Conservation (phyloP, 2,329 filamentous ascomycete species). For the Phaeosphaeria sp. region DNA sequence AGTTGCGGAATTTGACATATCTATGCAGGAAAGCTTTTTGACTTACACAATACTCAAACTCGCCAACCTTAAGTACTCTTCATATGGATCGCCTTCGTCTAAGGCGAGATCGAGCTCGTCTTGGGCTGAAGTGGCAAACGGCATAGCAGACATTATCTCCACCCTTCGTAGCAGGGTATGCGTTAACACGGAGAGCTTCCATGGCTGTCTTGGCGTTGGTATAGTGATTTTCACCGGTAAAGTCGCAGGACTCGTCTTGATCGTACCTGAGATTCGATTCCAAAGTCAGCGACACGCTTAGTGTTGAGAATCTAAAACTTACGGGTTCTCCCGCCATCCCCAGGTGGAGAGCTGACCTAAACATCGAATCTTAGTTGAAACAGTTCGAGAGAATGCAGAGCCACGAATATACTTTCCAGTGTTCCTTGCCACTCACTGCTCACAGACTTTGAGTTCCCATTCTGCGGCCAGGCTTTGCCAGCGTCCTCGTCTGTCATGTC, state of each 20-base stretch:
- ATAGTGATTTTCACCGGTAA: neutral
- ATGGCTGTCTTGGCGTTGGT: neutral
- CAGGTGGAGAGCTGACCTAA: constrained; percentile 11
- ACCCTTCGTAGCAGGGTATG: neutral
- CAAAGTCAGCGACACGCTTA: too few species aligned
- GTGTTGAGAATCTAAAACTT: too few species aligned
- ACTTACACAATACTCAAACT: constrained; percentile 7
- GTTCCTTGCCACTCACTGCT: neutral
- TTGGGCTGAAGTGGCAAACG: too few species aligned
- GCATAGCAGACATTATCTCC: constrained; percentile 12
- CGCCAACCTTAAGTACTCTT: too few species aligned
- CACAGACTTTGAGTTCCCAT: neutral
- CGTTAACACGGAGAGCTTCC: neutral
- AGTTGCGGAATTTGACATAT: too few species aligned
- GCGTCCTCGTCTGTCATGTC: neutral
- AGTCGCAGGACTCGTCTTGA: constrained; percentile 2
- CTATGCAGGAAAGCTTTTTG: too few species aligned
- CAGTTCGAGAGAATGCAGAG: too few species aligned
- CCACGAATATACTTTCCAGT: neutral
- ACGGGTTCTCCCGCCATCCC: constrained; percentile 13
- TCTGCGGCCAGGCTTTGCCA: neutral
- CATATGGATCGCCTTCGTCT: too few species aligned
- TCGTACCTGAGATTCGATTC: too few species aligned
- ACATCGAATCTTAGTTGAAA: neutral
- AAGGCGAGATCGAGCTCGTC: too few species aligned